Percentiles rank a stretch among this genome's conserved stretches.
Evolutionary conservation across 2,329 filamentous ascomycete species (phyloP).

Genomic region (Aureobasidium subglaciale): DNA sequence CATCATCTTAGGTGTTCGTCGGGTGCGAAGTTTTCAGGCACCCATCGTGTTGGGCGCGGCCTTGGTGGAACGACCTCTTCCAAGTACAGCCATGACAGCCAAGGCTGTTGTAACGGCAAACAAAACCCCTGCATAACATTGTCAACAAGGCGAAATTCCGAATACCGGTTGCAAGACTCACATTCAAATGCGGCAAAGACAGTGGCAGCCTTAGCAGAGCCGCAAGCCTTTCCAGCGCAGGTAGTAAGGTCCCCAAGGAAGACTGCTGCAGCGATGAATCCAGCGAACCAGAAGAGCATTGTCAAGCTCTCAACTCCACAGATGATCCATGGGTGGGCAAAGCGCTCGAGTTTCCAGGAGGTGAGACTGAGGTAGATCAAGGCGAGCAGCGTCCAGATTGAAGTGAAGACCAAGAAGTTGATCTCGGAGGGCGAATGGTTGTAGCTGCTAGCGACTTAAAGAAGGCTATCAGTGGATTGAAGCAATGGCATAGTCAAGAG

Average conservation of each 20-base stretch:
- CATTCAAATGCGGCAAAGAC: constrained; percentile 62
- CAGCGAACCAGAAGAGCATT: constrained; percentile 84
- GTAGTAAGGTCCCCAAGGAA: constrained; percentile 49
- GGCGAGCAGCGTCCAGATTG: constrained; percentile 66
- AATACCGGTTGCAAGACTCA: constrained; percentile 21
- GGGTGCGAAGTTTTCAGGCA: background rate
- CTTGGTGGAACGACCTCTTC: constrained; percentile 27
- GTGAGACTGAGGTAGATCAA: constrained; percentile 63
- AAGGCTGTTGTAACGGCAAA: constrained; percentile 46
- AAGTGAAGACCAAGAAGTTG: constrained; percentile 74
- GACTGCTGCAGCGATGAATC: constrained; percentile 69
- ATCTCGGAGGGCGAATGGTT: constrained; percentile 47
- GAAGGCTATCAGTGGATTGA: background rate
- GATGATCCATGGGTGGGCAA: constrained; percentile 59
- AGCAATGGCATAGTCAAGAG: background rate
- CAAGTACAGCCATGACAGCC: constrained; percentile 41
- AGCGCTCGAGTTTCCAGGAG: constrained; percentile 38
- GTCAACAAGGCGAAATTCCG: background rate
- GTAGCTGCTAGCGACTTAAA: constrained; percentile 42
- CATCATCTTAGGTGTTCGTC: background rate
- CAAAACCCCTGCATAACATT: constrained; percentile 35
- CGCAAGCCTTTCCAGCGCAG: constrained; percentile 52
- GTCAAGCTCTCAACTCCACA: constrained; percentile 64
- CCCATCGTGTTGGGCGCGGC: constrained; percentile 30
- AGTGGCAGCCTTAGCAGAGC: constrained; percentile 54